Evolutionary conservation across 176 grass and related monocot species (phyloP), one percentile per base, ranked within the genome.

Genomic region (Musa troglodytarum): DNA sequence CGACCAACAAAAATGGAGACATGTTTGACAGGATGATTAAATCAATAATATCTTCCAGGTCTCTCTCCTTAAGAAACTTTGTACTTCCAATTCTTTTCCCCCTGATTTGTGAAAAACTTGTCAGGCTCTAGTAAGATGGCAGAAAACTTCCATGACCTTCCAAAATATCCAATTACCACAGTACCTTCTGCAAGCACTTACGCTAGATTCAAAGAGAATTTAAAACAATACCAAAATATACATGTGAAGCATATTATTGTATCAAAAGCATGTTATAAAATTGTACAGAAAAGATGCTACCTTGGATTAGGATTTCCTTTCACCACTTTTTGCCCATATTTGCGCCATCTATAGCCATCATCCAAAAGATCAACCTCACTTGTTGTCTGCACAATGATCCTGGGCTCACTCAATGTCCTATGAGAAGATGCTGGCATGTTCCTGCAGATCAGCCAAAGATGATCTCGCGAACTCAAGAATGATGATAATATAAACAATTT

Each of bases 331-430:
- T 74, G 72, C 54, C 72, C 72, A 57, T 74, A 74, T 15, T 74
- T 74, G 72, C 72, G 72, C 72, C 72, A 74, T 74, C 52, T 74
- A 11, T 74, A 74, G 16, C 72, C 72, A 74, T 74, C 72, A 74
- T 74, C 72, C 22, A 74, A 12, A 57, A 74, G 72, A 74, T 74
- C 72, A 58, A 74, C 72, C 72, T 74, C 72, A 29, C 72, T 74
- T 29, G 11, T 74, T 74, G 72, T 74, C 53, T 74, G 72, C 53
- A 74, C 72, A 57, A 74, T 74, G 52, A 74, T 74, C 72, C 72
- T 74, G 56, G 72, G 72, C 53, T 74, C 53, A 8, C 12, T 74
- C 19, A 7, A 58, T 28, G 72, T 19, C 53, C 17, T 74, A 34
- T 74, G 53, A 29, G 52, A 74, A 57, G 72, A 57, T 28, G 72